Conservation (phyloP, 1,139 yeast species). For the Eremothecium sinecaudum region DNA sequence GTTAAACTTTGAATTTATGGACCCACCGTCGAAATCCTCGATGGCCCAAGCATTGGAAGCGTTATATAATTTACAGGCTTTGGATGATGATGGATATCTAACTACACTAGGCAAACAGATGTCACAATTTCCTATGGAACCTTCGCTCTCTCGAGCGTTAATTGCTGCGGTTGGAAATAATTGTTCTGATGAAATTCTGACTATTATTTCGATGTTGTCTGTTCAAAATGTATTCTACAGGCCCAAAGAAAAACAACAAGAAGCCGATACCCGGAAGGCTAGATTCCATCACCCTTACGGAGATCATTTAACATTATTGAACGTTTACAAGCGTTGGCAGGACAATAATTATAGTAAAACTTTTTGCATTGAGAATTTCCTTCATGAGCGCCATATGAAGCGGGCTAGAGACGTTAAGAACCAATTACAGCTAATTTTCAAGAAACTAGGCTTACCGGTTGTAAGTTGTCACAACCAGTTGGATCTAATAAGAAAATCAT, state of each 20-base stretch:
- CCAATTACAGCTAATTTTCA: conserved; percentile 60
- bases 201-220: conserved; percentile 85
- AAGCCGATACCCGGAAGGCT: conserved; percentile 71
- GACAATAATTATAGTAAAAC: conserved; percentile 47
- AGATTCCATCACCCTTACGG: conserved; percentile 72
- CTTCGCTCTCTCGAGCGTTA: conserved; percentile 74
- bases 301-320: conserved; percentile 77
- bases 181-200: conserved; percentile 76
- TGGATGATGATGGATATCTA: conserved; percentile 63
- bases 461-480: conserved; percentile 53
- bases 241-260: conserved; percentile 67
- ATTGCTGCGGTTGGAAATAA: conserved; percentile 62
- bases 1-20: conserved; percentile 81
- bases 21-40: conserved; percentile 75
- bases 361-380: conserved; percentile 78
- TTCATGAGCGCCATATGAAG: conserved; percentile 71
- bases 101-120: conserved; percentile 70
- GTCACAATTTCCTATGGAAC: conserved; percentile 96
- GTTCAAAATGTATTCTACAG: conserved; percentile 79
- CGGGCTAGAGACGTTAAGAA: conserved; percentile 71
- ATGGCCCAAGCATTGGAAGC: conserved; percentile 77
- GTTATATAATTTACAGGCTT: conserved; percentile 68
- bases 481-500: conserved; percentile 57
- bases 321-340: conserved; percentile 74
- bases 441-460: conserved; percentile 42